phyloP scores from a whole-genome alignment of 1,284 basidiomycete genomes.

The Cryptococcus maquisensis region DNA sequence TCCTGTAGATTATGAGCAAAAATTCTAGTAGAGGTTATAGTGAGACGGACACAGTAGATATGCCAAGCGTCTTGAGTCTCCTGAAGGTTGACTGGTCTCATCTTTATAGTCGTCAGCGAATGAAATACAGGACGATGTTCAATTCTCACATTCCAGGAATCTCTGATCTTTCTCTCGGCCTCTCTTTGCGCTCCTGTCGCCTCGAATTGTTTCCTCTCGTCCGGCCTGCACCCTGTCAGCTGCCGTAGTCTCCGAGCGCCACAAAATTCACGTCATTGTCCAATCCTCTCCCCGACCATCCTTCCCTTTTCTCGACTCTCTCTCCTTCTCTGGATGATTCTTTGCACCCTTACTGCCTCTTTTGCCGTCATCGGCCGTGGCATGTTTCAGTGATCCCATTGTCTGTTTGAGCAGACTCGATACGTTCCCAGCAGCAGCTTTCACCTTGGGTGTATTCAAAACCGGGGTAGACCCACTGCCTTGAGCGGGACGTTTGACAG shows the following conservation, averaged over 20 bases:
- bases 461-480: neutral
- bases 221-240: neutral
- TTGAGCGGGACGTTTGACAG: neutral
- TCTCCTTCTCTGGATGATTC: neutral
- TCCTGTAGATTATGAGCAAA: neutral
- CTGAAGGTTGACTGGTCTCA: slow-evolving; percentile 2
- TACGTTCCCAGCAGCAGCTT: neutral
- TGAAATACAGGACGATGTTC: neutral
- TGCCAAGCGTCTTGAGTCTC: slow-evolving; percentile 3
- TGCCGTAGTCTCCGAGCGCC: neutral
- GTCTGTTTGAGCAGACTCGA: neutral
- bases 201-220: neutral
- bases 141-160: slow-evolving; percentile 1
- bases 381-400: neutral
- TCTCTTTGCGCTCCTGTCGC: neutral
- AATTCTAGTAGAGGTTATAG: neutral
- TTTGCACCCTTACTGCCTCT: neutral
- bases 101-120: neutral
- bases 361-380: slow-evolving; percentile 6
- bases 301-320: neutral
- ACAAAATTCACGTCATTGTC: slow-evolving; percentile 1
- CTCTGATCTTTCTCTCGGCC: neutral
- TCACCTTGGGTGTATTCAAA: neutral
- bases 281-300: neutral
- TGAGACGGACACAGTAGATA: neutral